Evolutionary conservation across 805 yeast genomes (phyloP).

Genomic region (Lachancea waltii): DNA sequence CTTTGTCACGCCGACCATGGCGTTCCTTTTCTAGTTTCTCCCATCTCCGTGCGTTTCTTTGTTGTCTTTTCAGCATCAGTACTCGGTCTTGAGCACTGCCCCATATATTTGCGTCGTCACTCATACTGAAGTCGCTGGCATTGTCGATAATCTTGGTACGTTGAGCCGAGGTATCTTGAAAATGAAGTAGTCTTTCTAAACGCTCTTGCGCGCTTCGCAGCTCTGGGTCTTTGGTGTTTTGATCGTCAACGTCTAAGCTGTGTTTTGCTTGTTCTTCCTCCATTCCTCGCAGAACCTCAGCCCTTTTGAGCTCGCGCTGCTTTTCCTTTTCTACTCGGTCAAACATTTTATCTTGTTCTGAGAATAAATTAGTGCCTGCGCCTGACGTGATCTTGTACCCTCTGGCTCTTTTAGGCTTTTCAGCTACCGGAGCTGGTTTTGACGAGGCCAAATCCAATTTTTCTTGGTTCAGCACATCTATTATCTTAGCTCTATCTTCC

Average conservation of each 20-base stretch:
- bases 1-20: constrained; percentile 61
- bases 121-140: constrained; percentile 67
- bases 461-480: constrained; percentile 47
- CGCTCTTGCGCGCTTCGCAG: constrained; percentile 64
- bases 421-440: constrained; percentile 16
- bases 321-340: constrained; percentile 35
- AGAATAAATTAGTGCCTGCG: constrained; percentile 59
- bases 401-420: constrained; percentile 31
- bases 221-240: constrained; percentile 47
- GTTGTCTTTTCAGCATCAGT: constrained; percentile 78
- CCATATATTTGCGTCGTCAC: constrained; percentile 64
- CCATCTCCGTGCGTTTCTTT: constrained; percentile 58
- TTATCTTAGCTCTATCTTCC: constrained; percentile 56
- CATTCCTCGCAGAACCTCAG: constrained; percentile 14
- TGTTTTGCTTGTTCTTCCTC: constrained; percentile 27
- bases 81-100: constrained; percentile 81
- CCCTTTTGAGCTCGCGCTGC: constrained; percentile 29
- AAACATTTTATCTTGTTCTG: constrained; percentile 60
- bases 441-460: constrained; percentile 37
- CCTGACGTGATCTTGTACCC: constrained; percentile 50
- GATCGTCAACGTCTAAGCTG: constrained; percentile 36
- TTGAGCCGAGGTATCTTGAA: constrained; percentile 81
- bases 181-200: constrained; percentile 65
- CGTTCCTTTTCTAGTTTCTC: constrained; percentile 53
- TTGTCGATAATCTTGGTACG: constrained; percentile 89